phyloP scores from a whole-genome alignment of 345 rosid genomes.

The Gossypium sturtianum region DNA sequence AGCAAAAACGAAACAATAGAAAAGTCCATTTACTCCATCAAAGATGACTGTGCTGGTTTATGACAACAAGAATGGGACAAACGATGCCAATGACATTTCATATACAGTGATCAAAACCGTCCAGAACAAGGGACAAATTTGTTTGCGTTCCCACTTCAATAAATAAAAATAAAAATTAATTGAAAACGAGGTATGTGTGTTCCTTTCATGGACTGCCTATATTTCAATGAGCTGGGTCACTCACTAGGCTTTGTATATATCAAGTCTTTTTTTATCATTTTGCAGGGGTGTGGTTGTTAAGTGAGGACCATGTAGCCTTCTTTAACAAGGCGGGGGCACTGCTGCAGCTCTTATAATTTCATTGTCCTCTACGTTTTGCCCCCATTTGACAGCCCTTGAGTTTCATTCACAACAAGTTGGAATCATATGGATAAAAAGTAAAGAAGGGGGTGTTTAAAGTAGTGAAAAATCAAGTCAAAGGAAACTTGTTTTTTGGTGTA shows the following conservation, averaged over 20 bases:
- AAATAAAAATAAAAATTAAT: neutral
- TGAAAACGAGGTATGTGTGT: neutral
- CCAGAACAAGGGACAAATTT: neutral
- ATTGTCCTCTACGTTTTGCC: neutral
- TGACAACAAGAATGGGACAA: neutral
- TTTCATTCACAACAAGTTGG: neutral
- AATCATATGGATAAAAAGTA: too few relatives aligned
- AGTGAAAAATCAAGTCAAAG: too few relatives aligned
- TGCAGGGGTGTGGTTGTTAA: neutral
- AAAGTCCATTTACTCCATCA: neutral
- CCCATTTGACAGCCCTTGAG: neutral
- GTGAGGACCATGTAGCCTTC: neutral
- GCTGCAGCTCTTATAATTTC: neutral
- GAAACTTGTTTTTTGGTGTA: too few relatives aligned
- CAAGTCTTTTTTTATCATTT: neutral
- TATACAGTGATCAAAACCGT: neutral
- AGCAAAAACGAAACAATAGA: neutral
- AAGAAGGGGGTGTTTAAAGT: too few relatives aligned
- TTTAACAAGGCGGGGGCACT: neutral
- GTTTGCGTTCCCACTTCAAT: neutral
- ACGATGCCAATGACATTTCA: neutral
- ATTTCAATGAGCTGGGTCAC: neutral
- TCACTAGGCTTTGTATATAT: neutral
- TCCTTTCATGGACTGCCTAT: neutral
- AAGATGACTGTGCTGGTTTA: neutral